These are phyloP conservation scores for Calonectria crousiana DNA, from an alignment of 2,329 filamentous ascomycete species.

Conservation along the genomic window DNA sequence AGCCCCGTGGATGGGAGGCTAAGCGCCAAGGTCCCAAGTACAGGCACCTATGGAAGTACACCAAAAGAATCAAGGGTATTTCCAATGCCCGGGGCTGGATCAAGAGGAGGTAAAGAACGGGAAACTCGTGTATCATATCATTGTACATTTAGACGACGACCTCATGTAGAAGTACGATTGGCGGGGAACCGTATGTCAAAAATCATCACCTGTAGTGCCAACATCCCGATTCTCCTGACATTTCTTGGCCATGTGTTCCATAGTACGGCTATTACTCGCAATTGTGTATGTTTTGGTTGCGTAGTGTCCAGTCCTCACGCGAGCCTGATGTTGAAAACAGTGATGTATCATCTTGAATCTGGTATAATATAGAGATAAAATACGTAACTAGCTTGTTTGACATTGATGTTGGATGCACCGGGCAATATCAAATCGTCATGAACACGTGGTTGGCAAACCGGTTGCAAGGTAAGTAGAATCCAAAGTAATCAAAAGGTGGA, in stretches of 20 bases:
- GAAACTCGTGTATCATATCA: conserved; percentile 38
- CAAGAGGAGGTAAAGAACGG: conserved; percentile 51
- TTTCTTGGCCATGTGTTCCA: neutral
- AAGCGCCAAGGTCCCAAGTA: conserved; percentile 75
- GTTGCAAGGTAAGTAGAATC: neutral
- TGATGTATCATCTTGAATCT: neutral
- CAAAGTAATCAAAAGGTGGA: neutral
- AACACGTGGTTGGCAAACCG: neutral
- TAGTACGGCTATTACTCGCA: too few species aligned
- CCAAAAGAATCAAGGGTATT: conserved; percentile 66
- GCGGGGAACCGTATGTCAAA: conserved; percentile 6
- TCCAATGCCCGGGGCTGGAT: conserved; percentile 58
- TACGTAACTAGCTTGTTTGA: neutral
- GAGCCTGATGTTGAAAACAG: neutral
- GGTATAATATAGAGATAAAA: neutral
- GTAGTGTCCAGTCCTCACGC: neutral
- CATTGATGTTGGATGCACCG: neutral
- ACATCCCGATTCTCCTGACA: neutral
- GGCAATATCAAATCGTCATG: neutral
- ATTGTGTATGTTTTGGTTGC: neutral
- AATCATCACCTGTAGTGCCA: conserved; percentile 13
- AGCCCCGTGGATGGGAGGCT: conserved; percentile 74
- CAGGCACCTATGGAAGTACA: conserved; percentile 74
- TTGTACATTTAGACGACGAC: conserved; percentile 44
- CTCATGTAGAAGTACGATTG: conserved; percentile 37